Conservation (phyloP, 2,329 filamentous ascomycete genomes). For the Orbilia oligospora region DNA sequence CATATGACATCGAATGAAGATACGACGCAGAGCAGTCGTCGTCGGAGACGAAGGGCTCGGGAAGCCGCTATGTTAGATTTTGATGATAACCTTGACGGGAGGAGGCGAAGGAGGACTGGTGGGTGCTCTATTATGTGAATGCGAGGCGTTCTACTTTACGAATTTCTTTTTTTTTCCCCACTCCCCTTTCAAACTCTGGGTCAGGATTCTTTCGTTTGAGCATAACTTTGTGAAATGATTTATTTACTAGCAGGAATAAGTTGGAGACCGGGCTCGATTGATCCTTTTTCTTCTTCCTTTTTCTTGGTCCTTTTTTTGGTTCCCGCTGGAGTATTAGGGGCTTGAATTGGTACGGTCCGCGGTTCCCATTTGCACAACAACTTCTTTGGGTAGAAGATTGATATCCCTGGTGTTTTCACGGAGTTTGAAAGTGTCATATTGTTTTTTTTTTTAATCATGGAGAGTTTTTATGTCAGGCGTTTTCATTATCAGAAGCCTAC, state of each 20-base stretch:
- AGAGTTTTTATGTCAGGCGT: slow-evolving; percentile 10
- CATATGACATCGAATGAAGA: slow-evolving; percentile 95
- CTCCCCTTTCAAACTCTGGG: not conserved
- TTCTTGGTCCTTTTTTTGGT: slow-evolving; percentile 1
- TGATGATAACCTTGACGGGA: slow-evolving; percentile 71
- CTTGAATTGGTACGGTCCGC: slow-evolving; percentile 4
- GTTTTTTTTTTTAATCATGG: not conserved
- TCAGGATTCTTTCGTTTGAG: not conserved
- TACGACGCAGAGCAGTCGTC: slow-evolving; percentile 75
- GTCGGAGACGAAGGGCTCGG: slow-evolving; percentile 80
- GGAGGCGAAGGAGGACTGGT: slow-evolving; percentile 41
- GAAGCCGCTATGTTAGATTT: slow-evolving; percentile 85
- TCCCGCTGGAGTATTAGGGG: slow-evolving; percentile 21
- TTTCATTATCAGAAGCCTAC: not conserved
- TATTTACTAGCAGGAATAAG: slow-evolving; percentile 36
- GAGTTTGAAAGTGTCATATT: slow-evolving; percentile 25
- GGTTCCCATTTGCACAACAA: slow-evolving; percentile 28
- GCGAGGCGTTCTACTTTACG: slow-evolving; percentile 12
- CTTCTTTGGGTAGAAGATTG: slow-evolving; percentile 33
- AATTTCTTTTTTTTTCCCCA: slow-evolving; percentile 5
- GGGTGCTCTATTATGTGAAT: slow-evolving; percentile 58
- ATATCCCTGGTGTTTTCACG: slow-evolving; percentile 30
- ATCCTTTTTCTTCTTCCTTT: slow-evolving; percentile 8
- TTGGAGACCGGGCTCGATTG: slow-evolving; percentile 14
- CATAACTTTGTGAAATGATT: slow-evolving; percentile 5